Conservation (phyloP, 225 moss, liverwort and hornwort species). For the Sphagnum tenellum region DNA sequence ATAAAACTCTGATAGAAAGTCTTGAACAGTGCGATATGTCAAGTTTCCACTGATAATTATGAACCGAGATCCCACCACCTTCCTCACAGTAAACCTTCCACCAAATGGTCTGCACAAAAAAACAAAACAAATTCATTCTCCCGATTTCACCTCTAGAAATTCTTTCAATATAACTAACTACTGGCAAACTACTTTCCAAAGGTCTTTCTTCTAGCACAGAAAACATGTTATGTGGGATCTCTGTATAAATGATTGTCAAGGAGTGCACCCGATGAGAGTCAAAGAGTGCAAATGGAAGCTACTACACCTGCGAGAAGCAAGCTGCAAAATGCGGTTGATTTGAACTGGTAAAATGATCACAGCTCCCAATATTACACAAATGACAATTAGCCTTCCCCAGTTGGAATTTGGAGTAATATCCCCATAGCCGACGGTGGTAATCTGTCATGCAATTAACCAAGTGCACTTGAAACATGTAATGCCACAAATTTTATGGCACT, state of each 20-base stretch:
- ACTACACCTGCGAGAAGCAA: constrained; percentile 65
- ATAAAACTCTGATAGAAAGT: constrained; percentile 83
- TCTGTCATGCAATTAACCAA: constrained; percentile 22
- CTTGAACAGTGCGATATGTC: constrained; percentile 66
- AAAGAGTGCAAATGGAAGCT: too few relatives aligned
- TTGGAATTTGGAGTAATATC: constrained; percentile 63
- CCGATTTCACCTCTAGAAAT: too few relatives aligned
- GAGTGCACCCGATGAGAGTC: too few relatives aligned
- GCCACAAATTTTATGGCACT: too few relatives aligned
- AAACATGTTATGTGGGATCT: too few relatives aligned
- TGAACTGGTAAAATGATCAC: constrained; percentile 66
- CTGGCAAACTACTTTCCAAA: too few relatives aligned
- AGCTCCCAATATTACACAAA: constrained; percentile 57
- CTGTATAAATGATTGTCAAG: too few relatives aligned
- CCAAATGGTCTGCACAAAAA: constrained; percentile 64
- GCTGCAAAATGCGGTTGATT: constrained; percentile 65
- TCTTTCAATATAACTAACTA: too few relatives aligned
- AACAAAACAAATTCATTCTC: too few relatives aligned
- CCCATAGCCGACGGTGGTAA: constrained; percentile 94
- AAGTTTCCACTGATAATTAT: constrained; percentile 83
- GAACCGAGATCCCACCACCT: constrained; percentile 82
- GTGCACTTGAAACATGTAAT: too few relatives aligned
- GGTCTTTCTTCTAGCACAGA: too few relatives aligned
- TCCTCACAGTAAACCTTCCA: constrained; percentile 64
- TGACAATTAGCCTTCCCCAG: constrained; percentile 56